These are phyloP conservation scores for Glomus cerebriforme DNA, from an alignment of 192 early-diverging fungal species.

Conservation along the genomic window DNA sequence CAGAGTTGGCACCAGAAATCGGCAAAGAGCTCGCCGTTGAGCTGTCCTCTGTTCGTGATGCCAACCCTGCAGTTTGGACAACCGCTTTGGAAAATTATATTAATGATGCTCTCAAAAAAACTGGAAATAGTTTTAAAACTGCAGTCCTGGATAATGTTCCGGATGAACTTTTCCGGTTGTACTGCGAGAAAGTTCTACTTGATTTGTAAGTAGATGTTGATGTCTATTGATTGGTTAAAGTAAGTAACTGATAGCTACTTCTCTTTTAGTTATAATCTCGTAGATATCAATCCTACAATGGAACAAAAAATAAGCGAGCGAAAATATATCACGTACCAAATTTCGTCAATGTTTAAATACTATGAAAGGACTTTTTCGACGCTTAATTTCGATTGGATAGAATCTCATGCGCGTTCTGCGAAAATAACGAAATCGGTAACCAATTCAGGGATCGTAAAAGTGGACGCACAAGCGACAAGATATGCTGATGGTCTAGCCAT, in stretches of 20 bases:
- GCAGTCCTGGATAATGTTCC: background rate
- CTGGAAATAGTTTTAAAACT: conserved; percentile 19
- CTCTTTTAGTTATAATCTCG: conserved; percentile 3
- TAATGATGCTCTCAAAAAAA: conserved; percentile 8
- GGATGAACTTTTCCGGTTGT: conserved; percentile 17
- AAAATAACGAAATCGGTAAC: conserved; percentile 12
- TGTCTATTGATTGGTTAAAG: background rate
- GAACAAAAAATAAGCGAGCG: conserved; percentile 12
- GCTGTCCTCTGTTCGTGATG: conserved; percentile 5
- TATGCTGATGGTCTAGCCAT: conserved; percentile 19
- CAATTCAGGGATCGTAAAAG: conserved; percentile 27
- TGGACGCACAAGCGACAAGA: conserved; percentile 25
- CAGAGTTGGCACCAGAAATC: conserved; percentile 7
- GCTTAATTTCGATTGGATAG: conserved; percentile 27
- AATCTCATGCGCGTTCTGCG: conserved; percentile 15
- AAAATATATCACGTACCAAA: conserved; percentile 6
- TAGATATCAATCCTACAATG: conserved; percentile 25
- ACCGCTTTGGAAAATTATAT: background rate
- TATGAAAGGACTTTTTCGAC: conserved; percentile 10
- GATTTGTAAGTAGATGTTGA: conserved; percentile 20
- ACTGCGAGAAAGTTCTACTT: conserved; percentile 29
- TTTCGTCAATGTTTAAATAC: conserved; percentile 21
- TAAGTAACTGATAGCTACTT: background rate
- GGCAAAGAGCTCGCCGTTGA: conserved; percentile 20
- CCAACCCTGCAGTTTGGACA: conserved; percentile 27